Evolutionary conservation across 768 basidiomycete genomes (phyloP), one percentile per base, ranked within the genome.

Genomic region (Serendipita vermifera): DNA sequence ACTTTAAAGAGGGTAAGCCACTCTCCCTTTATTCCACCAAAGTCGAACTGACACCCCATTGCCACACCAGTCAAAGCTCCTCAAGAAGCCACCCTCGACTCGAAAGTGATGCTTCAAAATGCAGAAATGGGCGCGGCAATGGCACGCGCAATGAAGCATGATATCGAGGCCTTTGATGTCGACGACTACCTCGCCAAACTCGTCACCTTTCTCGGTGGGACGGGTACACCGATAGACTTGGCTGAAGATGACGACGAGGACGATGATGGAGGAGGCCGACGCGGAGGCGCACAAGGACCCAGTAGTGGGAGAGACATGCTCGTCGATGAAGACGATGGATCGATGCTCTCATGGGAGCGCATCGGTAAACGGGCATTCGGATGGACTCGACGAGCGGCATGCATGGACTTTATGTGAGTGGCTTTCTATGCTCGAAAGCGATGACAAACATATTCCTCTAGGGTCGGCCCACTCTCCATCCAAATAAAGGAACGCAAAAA

Each of bases 131-230:
- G 85, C 39, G 83, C 87, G 1, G 82, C 83, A 62, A 85, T 93
- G 65, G 92, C 92, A n/a, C 85, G 88, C 29, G 82, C 82, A 29
- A 83, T 94, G 80, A 91, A 88, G 67, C 80, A 88, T 0, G 89
- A 87, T 55, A 79, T 80, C 0, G 86, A 87, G 55, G 81, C 84
- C 13, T 99, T 98, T 64, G 94, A 99, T 64, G 72, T 87, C 36
- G 90, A 94, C 61, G 92, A 97, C 56, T 97, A 93, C 62, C 73
- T 99, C 55, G 69, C 79, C 4, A 83, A 83, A 63, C 72, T 91
- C 33, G 71, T 84, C 43, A 75, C 71, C 13, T 87, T 80, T 63
- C 85, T 91, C 84, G 85, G 87, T 15, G 85, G 86, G n/a, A n/a
- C n/a, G n/a, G n/a, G n/a, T n/a, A n/a, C n/a, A n/a, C n/a, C n/a